Evolutionary conservation across 345 rosid genomes (phyloP), one percentile per base, ranked within the genome.

Genomic region (Mercurialis annua): DNA sequence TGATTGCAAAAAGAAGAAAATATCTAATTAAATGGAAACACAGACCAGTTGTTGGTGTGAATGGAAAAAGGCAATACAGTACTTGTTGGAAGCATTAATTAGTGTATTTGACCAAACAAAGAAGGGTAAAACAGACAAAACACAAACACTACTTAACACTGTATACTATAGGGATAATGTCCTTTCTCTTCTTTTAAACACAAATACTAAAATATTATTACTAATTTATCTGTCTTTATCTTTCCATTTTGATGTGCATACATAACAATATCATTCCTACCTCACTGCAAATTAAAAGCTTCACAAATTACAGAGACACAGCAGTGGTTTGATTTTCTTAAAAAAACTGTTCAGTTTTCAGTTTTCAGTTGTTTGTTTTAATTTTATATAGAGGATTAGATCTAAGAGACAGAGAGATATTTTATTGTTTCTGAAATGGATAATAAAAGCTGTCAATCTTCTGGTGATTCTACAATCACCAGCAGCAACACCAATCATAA

Each of bases 401-500:
- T 76, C 70, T 42, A 49, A 23, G 54, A n/a, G 52, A 48, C 48
- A 65, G 66, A 71, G 21, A 59, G 57, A 43, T 47, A n/a, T 6
- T 44, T 48, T 15, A 14, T 47, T 36, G 2, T 48, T 46, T 57
- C 9, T 26, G 10, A 1, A 38, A 87, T 90, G 93, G 91, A 90
- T 71, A n/a, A n/a, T n/a, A 87, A 78, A 66, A 80, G 79, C 81
- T 78, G 77, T 76, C 76, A 73, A 70, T 80, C 91, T 51, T 79
- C 86, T 66, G 85, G 73, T 29, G 92, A 73, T 52, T 65, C 77
- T 56, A 27, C 70, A 20, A 77, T 81, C 26, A 67, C 79, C 24
- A 31, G 1, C 50, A 44, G 27, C 76, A 65, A 34, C 76, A 56
- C 23, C 49, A 54, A 68, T 62, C 36, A 3, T 40, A 27, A 2